Conservation (phyloP, 176 grass and related monocot genomes). For the Carex cristatella region DNA sequence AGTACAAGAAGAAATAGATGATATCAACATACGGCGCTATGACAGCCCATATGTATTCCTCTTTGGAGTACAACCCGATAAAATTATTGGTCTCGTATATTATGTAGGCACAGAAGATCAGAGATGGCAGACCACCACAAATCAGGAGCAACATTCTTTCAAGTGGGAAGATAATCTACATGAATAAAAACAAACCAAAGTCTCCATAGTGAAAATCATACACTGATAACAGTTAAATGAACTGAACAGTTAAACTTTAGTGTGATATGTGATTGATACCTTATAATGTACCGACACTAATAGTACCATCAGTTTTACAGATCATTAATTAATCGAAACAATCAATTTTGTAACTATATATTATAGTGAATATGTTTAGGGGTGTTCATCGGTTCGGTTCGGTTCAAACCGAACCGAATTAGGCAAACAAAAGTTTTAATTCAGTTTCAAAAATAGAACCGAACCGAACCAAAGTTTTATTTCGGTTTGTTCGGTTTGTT, state of each 20-base stretch:
- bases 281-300: not conserved
- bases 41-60: constrained; percentile 90
- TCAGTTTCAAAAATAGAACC: no score
- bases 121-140: constrained; percentile 27
- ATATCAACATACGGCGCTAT: constrained; percentile 79
- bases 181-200: not conserved
- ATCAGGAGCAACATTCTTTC: constrained; percentile 62
- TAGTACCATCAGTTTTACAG: not conserved
- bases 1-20: constrained; percentile 70
- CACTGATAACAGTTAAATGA: no score
- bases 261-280: not conserved
- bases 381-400: no score
- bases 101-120: constrained; percentile 70
- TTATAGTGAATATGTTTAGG: no score
- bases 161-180: constrained; percentile 57
- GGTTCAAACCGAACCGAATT: no score
- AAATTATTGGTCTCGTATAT: constrained; percentile 78
- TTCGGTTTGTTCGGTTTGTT: no score
- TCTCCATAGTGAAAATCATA: not conserved
- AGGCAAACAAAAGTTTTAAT: no score
- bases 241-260: no score
- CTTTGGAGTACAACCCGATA: constrained; percentile 79
- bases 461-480: no score
- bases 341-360: not conserved
- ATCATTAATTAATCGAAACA: not conserved